Evolutionary conservation across 1,284 basidiomycete genomes (phyloP), one percentile per base, ranked within the genome.

Genomic region (Tremellales sp.): DNA sequence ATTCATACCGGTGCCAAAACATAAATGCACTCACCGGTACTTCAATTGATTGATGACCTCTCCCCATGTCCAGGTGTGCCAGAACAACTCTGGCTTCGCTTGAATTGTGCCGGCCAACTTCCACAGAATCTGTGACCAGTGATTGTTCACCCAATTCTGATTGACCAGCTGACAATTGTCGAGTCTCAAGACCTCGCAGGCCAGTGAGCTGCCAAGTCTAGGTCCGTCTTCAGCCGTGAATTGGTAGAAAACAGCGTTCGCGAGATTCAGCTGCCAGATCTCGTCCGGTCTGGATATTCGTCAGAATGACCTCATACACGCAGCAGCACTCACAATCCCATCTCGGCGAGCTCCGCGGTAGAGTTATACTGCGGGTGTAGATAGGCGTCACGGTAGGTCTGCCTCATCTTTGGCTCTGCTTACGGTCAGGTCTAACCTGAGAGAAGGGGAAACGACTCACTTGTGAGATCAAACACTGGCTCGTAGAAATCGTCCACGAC

Each of bases 111-210:
- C 85, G 1, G 91, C 87, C 9, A 97, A 72, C 70, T 98, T 98
- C 95, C 95, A 98, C 5, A 98, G 76, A 34, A 98, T 83, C 35
- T 93, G 72, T 4, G 74, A 66, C 87, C 90, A 98, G 60, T 97
- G 92, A 61, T 97, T 95, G 31, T 86, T 78, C 1, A 95, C 83
- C 94, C 94, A 98, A 25, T 76, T 53, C 18, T 27, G 38, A 1
- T 58, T 67, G 3, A 54, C 61, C 8, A 63, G 48, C 6, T 35
- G 27, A 47, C 68, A 71, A 3, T 61, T 56, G 2, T 61, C 63
- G 2, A 34, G 19, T 22, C 54, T 50, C 21, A 74, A 48, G 10
- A 45, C 32, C 14, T 33, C 29, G 3, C 62, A 51, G 0, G 68
- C 65, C n/a, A 60, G 40, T 1, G 45, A 35, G 49, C 61, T 47